phyloP scores from a whole-genome alignment of 208 protist species.

The Leishmania arabica region DNA sequence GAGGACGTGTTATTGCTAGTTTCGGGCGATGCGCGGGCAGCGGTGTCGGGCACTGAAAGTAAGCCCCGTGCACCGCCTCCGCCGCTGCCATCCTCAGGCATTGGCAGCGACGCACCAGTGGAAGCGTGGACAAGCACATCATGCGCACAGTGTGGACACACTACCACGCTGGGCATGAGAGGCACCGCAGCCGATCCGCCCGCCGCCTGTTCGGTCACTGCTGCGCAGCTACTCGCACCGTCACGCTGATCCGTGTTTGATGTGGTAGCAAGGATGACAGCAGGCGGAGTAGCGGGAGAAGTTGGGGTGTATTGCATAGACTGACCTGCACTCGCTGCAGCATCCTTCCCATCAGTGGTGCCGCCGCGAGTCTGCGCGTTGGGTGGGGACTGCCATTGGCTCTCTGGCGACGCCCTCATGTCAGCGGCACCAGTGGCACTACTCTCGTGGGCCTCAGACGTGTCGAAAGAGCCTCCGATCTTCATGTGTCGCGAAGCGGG shows the following conservation, averaged over 20 bases:
- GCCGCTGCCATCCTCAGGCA: not conserved
- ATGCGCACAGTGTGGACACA: constrained; percentile 21
- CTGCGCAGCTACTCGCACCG: too few species aligned
- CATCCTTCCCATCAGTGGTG: not conserved
- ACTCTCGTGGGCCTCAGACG: not conserved
- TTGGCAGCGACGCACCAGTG: not conserved
- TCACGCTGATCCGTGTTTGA: not conserved
- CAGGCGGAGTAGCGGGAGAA: not conserved
- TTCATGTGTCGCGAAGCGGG: not conserved
- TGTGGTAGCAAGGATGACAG: not conserved
- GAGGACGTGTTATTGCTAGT: not conserved
- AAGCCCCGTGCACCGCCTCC: too few species aligned
- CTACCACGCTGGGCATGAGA: not conserved
- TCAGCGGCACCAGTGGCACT: not conserved
- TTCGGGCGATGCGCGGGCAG: not conserved
- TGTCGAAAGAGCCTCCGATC: not conserved
- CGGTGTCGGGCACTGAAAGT: not conserved
- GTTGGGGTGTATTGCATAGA: not conserved
- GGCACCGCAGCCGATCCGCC: not conserved
- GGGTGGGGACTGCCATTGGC: not conserved
- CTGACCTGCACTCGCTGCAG: not conserved
- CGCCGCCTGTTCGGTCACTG: not conserved
- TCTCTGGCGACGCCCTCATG: not conserved
- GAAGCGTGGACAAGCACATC: not conserved
- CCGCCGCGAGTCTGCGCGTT: not conserved